Base-by-base conservation (phyloP, 192 early-diverging fungal species). In the Coemansia sp. region DNA sequence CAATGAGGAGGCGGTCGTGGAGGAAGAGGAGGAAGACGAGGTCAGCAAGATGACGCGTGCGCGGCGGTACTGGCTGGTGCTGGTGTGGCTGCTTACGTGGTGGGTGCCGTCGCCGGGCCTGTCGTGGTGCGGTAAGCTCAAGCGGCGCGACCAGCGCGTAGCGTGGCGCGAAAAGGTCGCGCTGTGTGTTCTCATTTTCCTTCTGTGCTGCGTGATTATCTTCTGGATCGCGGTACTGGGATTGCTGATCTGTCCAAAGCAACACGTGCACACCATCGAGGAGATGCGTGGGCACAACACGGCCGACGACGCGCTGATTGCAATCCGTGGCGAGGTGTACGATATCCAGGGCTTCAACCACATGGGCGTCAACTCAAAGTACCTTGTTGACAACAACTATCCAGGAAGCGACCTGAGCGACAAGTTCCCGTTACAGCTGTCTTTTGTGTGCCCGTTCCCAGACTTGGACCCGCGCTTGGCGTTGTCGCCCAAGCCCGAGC, bases 81-180 rank as follows among this genome's bases (percentile, higher is more conserved):
- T 92, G 58, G 92, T 92, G 5, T 92, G 88, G 89, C 55, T 81
- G 16, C 57, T 83, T 54, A 83, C 81, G 5, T 76, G 77, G 77
- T 83, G 94, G 91, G 85, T 97, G 33, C 96, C 96, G n/a, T 82
- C 81, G 46, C 76, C 67, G 6, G 84, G 79, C 30, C 65, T 98
- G 35, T 60, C 65, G 7, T 85, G 82, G 60, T 88, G 89, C 56
- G 92, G 90, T 40, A 77, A 86, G 53, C 92, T 94, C 84, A 77
- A 83, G 65, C 83, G 85, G 47, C 75, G 72, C 33, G 90, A 92
- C 69, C 83, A 92, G 57, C 90, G 87, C 48, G 84, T 91, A 70
- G 97, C 97, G 5, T 98, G 97, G 97, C 85, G 97, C 54, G 97
- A 98, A 71, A 97, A 98, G 72, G 85, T 95, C 4, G 91, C 97